phyloP scores from a whole-genome alignment of 257 asterid species.

The Linaria vulgaris region DNA sequence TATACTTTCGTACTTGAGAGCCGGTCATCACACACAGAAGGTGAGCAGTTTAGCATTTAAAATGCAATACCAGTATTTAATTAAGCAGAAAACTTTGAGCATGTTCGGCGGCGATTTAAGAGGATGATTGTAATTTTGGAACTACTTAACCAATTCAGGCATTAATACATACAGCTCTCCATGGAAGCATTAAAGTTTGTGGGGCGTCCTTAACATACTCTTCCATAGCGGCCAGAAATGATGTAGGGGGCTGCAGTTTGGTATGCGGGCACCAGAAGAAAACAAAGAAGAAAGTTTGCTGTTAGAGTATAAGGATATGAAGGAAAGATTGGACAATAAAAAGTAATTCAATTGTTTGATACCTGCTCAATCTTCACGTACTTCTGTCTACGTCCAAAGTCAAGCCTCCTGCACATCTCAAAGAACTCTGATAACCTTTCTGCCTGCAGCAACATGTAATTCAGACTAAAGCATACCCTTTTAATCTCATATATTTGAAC shows the following conservation, averaged over 20 bases:
- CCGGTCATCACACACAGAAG: background rate
- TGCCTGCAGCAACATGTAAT: constrained; percentile 46
- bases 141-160: background rate
- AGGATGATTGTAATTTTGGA: background rate
- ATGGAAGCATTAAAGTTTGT: constrained; percentile 54
- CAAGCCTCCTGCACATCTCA: constrained; percentile 73
- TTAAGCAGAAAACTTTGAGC: background rate
- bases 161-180: constrained; percentile 47
- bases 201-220: constrained; percentile 71
- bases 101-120: background rate
- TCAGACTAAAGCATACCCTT: constrained; percentile 1
- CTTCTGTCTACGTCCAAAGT: constrained; percentile 66
- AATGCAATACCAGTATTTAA: background rate
- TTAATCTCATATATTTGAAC: background rate
- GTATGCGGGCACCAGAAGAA: constrained; percentile 21
- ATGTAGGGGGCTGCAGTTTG: constrained; percentile 56
- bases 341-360: constrained; percentile 6
- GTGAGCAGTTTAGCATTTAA: background rate
- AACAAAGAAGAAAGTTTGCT: background rate
- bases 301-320: background rate
- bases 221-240: constrained; percentile 71
- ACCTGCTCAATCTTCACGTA: constrained; percentile 77
- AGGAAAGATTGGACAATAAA: background rate
- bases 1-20: background rate
- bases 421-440: constrained; percentile 65